Base-by-base conservation (phyloP, 495 filamentous ascomycete species). In the Talaromyces proteolyticus region DNA sequence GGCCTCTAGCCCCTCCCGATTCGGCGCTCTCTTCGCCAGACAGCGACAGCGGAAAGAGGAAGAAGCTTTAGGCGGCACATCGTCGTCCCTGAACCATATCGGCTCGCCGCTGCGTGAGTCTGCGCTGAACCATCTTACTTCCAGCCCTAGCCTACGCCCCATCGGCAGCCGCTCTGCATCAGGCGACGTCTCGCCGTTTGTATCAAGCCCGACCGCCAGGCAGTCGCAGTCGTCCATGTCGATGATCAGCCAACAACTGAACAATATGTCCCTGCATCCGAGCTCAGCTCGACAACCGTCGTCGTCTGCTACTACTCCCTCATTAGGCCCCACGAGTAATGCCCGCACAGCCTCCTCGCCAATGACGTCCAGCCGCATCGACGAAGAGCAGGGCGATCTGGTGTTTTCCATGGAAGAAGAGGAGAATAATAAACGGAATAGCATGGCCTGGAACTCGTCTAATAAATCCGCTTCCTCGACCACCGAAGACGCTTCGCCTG, bases 71-170 rank as follows among this genome's bases (percentile, higher is more conserved):
- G 66, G 72, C 25, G 66, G 58, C 25, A 19, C 41, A 50, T 47
- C 65, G 7, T 82, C 84, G 11, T 82, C 79, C 1, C 86, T 95
- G 59, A 86, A 89, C 25, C 90, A 95, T 55, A 86, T 97, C 44
- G 93, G 94, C 19, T 97, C 94, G 36, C 93, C 93, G 20, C 78
- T 98, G 7, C 89, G 93, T 40, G 94, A 96, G 64, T 93, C 92
- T 8, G 78, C 78, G 3, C 66, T 88, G 26, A n/a, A n/a, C n/a
- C 67, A 68, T 51, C 52, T 66, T 3, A 60, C 58, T 16, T 82
- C 68, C 44, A 91, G 82, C 60, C 87, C 88, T 16, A 81, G 82
- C 37, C 69, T 86, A 17, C 79, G 82, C 42, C 73, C 83, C 29
- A 72, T 81, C 34, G 73, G 76, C 37, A 73, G 70, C 47, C 66